A percentile compares a stretch with the other conserved stretches of the same genome.
These are phyloP conservation scores for Teunomyces cretensis DNA, from an alignment of 805 yeast genomes.

Conservation along the genomic window DNA sequence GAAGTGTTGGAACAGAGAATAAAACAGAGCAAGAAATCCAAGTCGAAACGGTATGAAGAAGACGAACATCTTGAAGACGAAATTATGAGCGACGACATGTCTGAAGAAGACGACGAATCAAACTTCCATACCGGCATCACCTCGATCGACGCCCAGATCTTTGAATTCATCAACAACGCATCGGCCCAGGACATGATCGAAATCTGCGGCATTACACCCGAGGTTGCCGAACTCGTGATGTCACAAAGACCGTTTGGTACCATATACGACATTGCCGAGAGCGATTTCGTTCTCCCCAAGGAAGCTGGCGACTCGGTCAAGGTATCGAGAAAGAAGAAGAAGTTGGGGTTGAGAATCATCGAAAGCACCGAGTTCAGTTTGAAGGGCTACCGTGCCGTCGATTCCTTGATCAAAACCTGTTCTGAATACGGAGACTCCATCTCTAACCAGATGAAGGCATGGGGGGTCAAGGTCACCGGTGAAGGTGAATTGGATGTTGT, in stretches of 20 bases:
- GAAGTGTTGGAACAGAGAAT: slow-evolving; percentile 41
- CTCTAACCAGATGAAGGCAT: slow-evolving; percentile 66
- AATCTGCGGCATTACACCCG: slow-evolving; percentile 68
- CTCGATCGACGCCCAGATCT: slow-evolving; percentile 61
- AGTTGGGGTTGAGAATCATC: slow-evolving; percentile 71
- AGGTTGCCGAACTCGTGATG: slow-evolving; percentile 63
- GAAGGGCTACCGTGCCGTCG: slow-evolving; percentile 91
- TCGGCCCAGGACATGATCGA: slow-evolving; percentile 75
- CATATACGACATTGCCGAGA: slow-evolving; percentile 58
- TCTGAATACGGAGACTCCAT: slow-evolving; percentile 72
- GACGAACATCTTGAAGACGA: slow-evolving; percentile 46
- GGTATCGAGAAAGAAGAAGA: slow-evolving; percentile 33
- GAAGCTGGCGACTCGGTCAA: slow-evolving; percentile 22
- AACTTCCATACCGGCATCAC: slow-evolving; percentile 38
- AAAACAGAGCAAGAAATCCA: slow-evolving; percentile 29
- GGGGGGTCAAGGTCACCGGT: slow-evolving; percentile 86
- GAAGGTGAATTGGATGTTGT: slow-evolving; percentile 67
- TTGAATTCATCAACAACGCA: slow-evolving; percentile 78
- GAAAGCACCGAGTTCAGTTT: slow-evolving; percentile 69
- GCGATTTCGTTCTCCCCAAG: slow-evolving; percentile 45
- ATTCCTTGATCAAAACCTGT: slow-evolving; percentile 83
- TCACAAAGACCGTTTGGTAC: slow-evolving; percentile 66
- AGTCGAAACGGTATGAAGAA: slow-evolving; percentile 13
- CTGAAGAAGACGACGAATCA: slow-evolving; percentile 43
- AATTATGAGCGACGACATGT: slow-evolving; percentile 48